Evolutionary conservation across 805 yeast species (phyloP).

Genomic region (Saccharomyces mikatae): DNA sequence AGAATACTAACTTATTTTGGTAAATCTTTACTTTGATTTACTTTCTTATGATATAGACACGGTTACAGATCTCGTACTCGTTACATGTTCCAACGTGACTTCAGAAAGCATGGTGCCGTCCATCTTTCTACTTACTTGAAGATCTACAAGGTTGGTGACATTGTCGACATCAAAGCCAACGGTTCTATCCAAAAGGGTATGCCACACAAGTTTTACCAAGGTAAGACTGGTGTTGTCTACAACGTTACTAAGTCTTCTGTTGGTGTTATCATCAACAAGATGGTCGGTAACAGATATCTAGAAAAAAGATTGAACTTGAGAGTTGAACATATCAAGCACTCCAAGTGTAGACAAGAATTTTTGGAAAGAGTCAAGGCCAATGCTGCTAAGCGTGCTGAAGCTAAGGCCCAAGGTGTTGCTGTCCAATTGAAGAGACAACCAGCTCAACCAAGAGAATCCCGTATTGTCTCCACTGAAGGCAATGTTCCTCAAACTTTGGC

Average conservation of each 20-base stretch:
- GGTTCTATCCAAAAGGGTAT: constrained; percentile 99
- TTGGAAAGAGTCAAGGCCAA: constrained; percentile 96
- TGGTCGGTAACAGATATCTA: constrained; percentile 97
- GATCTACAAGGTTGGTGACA: constrained; percentile 98
- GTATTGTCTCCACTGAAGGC: constrained; percentile 71
- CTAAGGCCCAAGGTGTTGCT: constrained; percentile 87
- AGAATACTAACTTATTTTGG: constrained; percentile 2
- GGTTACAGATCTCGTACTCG: constrained; percentile 99
- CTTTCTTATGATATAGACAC: constrained; percentile 44
- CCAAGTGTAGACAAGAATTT: constrained; percentile 99
- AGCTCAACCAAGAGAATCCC: constrained; percentile 92
- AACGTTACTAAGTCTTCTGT: constrained; percentile 98
- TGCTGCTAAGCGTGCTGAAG: constrained; percentile 89
- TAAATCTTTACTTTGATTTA: neutral
- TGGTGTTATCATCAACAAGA: constrained; percentile 96
- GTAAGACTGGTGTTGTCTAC: constrained; percentile 98
- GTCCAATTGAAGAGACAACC: constrained; percentile 97
- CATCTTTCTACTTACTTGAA: constrained; percentile 95
- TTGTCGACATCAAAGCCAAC: constrained; percentile 98
- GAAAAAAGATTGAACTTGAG: constrained; percentile 98
- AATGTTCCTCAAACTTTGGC: constrained; percentile 94
- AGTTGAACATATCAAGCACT: constrained; percentile 98
- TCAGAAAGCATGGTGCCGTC: constrained; percentile 89
- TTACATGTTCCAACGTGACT: constrained; percentile 99
- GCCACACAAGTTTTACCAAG: constrained; percentile 99